Conservation (phyloP, 1,284 basidiomycete species). For the Leccinum fallax region DNA sequence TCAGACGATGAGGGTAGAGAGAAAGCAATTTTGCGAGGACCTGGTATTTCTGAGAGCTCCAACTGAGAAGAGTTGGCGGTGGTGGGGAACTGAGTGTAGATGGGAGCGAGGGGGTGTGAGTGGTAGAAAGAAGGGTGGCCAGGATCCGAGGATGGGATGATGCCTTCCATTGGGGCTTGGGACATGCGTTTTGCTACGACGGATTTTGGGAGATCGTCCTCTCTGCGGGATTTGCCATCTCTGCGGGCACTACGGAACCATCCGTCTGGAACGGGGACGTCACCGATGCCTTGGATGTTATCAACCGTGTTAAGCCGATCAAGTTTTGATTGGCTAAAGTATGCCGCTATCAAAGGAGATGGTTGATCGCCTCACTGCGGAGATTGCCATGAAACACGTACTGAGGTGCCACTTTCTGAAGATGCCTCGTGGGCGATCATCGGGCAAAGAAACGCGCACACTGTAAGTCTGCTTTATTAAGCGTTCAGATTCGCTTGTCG, state of each 20-base stretch:
- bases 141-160: constrained; percentile 26
- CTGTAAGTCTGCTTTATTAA: constrained; percentile 85
- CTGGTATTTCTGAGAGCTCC: constrained; percentile 24
- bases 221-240: constrained; percentile 59
- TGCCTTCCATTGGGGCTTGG: constrained; percentile 36
- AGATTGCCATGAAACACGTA: constrained; percentile 46
- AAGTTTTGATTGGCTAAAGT: constrained; percentile 75
- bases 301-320: constrained; percentile 70
- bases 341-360: constrained; percentile 56
- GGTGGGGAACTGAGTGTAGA: constrained; percentile 37
- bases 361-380: constrained; percentile 16
- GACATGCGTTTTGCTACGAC: constrained; percentile 39
- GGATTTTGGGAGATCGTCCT: constrained; percentile 48
- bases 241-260: constrained; percentile 73
- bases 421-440: constrained; percentile 61
- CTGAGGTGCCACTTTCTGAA: constrained; percentile 82
- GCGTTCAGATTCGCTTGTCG: constrained; percentile 52
- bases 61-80: constrained; percentile 32
- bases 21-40: constrained; percentile 31
- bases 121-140: constrained; percentile 31
- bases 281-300: constrained; percentile 61
- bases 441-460: constrained; percentile 71
- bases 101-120: constrained; percentile 22
- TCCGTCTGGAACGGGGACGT: constrained; percentile 67
- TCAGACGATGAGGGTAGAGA: constrained; percentile 35